Base-by-base conservation (phyloP, 495 filamentous ascomycete genomes). In the Sphaerosporella brunnea region DNA sequence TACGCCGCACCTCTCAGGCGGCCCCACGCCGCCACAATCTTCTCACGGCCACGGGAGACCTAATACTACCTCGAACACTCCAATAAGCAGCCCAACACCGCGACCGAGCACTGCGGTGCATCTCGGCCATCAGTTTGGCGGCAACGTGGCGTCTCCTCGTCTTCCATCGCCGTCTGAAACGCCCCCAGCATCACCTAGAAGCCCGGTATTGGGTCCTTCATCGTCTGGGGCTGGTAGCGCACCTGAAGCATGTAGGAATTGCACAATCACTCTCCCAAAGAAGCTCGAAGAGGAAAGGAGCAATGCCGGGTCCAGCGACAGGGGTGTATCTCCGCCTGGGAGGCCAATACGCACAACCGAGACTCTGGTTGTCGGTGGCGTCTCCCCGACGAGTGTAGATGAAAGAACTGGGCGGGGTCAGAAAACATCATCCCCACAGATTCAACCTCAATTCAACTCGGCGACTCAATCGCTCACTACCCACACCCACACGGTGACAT, bases 401-500 rank as follows among this genome's bases (percentile, higher is more conserved):
- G 40, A 44, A 44, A 10, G 50, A 23, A 18, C 20, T 8, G 19
- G 39, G 36, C 43, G 21, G 47, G n/a, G 53, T 55, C 44, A 51
- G 35, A 19, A 48, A 47, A 30, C 45, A 53, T 30, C 59, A 53
- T 38, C 20, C 5, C 40, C 40, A 5, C 9, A 44, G 21, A 5
- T 24, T 18, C 35, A 37, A 18, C 7, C 35, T 9, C 35, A 37
- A 18, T 37, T 37, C 35, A 37, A 18, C 35, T 37, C 35, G 8
- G 9, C 35, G 35, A 37, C 35, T 18, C 35, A 9, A 18, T 37
- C 35, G 7, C 51, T 56, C 11, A 63, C 54, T 49, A 59, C 66
- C 21, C 87, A 95, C 57, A 77, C 75, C 1, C 87, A 94, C 57
- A 80, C 78, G 34, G 65, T 92, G 30, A 84, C 84, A 60, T 94